Conservation (phyloP, 768 basidiomycete genomes). For the Astraeus odoratus region DNA sequence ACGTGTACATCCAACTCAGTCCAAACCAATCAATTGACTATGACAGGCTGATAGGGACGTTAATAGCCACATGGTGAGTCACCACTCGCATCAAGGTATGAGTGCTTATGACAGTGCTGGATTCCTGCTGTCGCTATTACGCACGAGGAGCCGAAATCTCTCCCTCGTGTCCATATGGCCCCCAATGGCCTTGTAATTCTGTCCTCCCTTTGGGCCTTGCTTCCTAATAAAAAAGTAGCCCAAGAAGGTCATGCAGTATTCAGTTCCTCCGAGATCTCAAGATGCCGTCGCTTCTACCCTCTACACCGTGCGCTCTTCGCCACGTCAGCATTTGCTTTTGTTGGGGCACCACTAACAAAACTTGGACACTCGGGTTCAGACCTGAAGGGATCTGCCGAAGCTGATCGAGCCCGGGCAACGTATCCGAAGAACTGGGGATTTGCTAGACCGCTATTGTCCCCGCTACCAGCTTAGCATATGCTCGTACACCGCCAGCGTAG, state of each 20-base stretch:
- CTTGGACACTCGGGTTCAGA: slow-evolving; percentile 8
- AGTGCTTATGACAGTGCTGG: no score
- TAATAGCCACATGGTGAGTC: no score
- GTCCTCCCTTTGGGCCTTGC: background rate
- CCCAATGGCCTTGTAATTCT: no score
- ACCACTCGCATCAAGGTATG: no score
- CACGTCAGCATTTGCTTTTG: slow-evolving; percentile 3
- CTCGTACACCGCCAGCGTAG: slow-evolving; percentile 17
- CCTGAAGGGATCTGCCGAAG: slow-evolving; percentile 13
- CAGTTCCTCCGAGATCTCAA: background rate
- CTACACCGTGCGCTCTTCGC: slow-evolving; percentile 3
- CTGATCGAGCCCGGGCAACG: slow-evolving; percentile 13
- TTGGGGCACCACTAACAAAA: slow-evolving; percentile 10
- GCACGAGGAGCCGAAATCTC: no score
- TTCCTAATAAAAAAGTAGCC: background rate
- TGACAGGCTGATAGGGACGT: no score
- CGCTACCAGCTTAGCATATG: slow-evolving; percentile 9
- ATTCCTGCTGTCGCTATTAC: no score
- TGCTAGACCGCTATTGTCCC: slow-evolving; percentile 8
- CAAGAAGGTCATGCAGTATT: background rate
- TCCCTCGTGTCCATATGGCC: no score
- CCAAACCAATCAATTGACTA: no score
- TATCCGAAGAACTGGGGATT: slow-evolving; percentile 3
- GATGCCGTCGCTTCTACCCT: background rate
- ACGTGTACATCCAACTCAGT: no score